Evolutionary conservation across 2,329 filamentous ascomycete species (phyloP), one percentile per base, ranked within the genome.

Genomic region (Colletotrichum lindemuthianum): DNA sequence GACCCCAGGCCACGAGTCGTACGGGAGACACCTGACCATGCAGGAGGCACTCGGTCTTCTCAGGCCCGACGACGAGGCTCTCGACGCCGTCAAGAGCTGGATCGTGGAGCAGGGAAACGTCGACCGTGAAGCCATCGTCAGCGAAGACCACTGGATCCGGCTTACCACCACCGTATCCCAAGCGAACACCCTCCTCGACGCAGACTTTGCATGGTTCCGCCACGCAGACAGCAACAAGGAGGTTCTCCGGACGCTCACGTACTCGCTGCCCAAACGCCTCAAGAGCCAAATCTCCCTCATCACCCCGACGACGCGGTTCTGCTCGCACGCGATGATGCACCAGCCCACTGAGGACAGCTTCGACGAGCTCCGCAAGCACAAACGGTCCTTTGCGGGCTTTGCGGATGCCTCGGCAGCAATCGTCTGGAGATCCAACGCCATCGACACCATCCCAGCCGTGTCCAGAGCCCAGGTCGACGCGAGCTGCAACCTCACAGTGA

Each of bases 11-110:
- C 76, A 82, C 60, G 60, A 71, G 1, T 77, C 75, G 15, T 86
- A 86, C 63, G 84, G 85, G 15, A 76, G 79, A 47, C 79, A 86
- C 67, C 78, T 85, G 68, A 74, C 77, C 13, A 78, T 81, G 8
- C 76, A 82, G 9, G 80, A 84, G 66, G 80, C 86, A 59, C 79
- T 81, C 58, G 75, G 77, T 9, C 78, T 86, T 67, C 76, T 86
- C 32, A 76, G 75, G 6, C 84, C 84, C 0, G 76, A 72, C 12
- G 69, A 71, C 8, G 71, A 75, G 3, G 76, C 82, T 0, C 71
- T 78, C 2, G 70, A 76, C 6, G 72, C 78, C 0, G 77, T 86
- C 12, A 74, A 77, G 8, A 63, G 71, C 49, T 87, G 84, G 84
- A 76, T 87, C 6, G 68, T 48, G 72, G 6, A 71, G 73, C 3